phyloP scores from a whole-genome alignment of 139 green algal genomes.

The Tetradesmus lagerheimii region DNA sequence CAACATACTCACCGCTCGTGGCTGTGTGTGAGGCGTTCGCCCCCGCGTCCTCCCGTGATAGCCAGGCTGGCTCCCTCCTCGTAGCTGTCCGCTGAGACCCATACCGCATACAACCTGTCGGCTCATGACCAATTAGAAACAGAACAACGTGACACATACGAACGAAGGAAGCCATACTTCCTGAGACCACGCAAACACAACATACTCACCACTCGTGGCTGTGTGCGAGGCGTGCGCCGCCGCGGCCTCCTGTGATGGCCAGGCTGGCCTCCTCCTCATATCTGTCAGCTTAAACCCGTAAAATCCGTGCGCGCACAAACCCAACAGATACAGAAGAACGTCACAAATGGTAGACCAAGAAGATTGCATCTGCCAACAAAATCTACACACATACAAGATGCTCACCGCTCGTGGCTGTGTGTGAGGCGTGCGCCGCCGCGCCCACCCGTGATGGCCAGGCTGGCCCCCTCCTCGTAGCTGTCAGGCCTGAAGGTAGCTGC shows the following conservation, averaged over 20 bases:
- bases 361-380: too few species aligned
- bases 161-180: too few species aligned
- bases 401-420: conserved; percentile 79
- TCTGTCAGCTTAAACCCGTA: too few species aligned
- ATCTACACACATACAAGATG: too few species aligned
- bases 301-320: too few species aligned
- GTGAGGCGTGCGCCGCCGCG: conserved; percentile 84
- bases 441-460: conserved; percentile 71
- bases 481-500: conserved; percentile 50
- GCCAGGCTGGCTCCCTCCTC: conserved; percentile 65
- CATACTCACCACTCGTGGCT: not conserved
- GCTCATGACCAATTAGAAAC: too few species aligned
- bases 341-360: too few species aligned
- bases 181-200: not conserved
- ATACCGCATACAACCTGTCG: too few species aligned
- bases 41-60: conserved; percentile 70
- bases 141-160: too few species aligned
- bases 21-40: conserved; percentile 90
- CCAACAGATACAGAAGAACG: too few species aligned
- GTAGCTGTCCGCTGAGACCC: conserved; percentile 53
- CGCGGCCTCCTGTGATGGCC: not conserved
- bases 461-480: conserved; percentile 53
- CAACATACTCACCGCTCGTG: conserved; percentile 66
- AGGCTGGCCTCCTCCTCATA: too few species aligned
- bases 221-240: not conserved